phyloP scores from a whole-genome alignment of 257 asterid species.

The Solanum raphanifolium region DNA sequence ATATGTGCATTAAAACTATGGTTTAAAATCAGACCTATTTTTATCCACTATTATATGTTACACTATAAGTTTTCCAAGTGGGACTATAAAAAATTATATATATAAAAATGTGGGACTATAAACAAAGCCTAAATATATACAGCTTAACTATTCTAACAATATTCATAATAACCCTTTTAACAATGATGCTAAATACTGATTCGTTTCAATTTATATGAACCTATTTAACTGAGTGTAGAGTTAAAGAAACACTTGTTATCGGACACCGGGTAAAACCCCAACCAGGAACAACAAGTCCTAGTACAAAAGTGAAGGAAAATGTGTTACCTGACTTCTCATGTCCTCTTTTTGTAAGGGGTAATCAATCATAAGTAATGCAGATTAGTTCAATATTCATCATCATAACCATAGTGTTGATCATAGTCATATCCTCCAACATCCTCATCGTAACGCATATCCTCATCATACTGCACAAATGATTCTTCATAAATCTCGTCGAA shows the following conservation, averaged over 20 bases:
- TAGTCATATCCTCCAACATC: conserved; percentile 17
- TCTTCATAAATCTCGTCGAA: conserved; percentile 14
- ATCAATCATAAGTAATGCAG: not conserved
- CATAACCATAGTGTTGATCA: conserved; percentile 9
- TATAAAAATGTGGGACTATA: too few species aligned
- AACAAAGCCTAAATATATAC: not conserved
- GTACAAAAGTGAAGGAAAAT: not conserved
- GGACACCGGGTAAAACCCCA: not conserved
- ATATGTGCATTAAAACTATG: too few species aligned
- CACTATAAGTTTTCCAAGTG: not conserved
- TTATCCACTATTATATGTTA: not conserved
- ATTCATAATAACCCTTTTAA: not conserved
- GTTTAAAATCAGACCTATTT: not conserved
- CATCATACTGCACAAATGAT: not conserved
- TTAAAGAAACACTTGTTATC: not conserved
- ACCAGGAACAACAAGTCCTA: not conserved
- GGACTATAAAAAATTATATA: not conserved
- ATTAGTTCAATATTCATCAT: not conserved
- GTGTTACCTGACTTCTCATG: not conserved
- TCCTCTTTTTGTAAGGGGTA: not conserved
- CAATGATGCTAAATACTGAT: not conserved
- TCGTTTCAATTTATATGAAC: not conserved
- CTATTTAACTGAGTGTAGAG: not conserved
- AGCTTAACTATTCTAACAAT: not conserved
- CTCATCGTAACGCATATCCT: not conserved